phyloP scores from a whole-genome alignment of 1,284 basidiomycete genomes.

The Cutaneotrichosporon sp. region DNA sequence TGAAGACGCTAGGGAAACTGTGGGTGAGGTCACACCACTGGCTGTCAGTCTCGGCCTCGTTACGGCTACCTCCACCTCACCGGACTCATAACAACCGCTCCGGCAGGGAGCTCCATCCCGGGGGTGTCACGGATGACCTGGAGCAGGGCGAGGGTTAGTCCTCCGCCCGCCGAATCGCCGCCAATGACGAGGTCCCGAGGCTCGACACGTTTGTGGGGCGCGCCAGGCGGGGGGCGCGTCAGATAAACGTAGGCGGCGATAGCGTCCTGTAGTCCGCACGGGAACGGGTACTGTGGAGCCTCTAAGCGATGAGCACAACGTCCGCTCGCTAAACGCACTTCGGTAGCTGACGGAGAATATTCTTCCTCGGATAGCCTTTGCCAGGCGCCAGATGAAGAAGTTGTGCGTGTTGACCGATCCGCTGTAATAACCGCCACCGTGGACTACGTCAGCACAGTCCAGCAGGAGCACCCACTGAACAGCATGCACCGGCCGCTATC shows the following conservation, averaged over 20 bases:
- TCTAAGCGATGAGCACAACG: slow-evolving; percentile 33
- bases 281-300: slow-evolving; percentile 93
- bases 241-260: slow-evolving; percentile 75
- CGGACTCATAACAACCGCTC: slow-evolving; percentile 76
- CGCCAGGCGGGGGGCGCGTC: slow-evolving; percentile 64
- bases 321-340: slow-evolving; percentile 29
- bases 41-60: not conserved
- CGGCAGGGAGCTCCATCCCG: slow-evolving; percentile 75
- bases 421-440: slow-evolving; percentile 59
- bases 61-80: slow-evolving; percentile 21
- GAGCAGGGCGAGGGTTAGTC: slow-evolving; percentile 76
- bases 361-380: slow-evolving; percentile 82
- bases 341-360: slow-evolving; percentile 88
- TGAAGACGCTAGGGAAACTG: slow-evolving; percentile 77
- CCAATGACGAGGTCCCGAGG: slow-evolving; percentile 74
- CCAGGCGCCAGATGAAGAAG: slow-evolving; percentile 76
- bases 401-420: slow-evolving; percentile 56
- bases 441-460: slow-evolving; percentile 47
- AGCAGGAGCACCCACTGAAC: slow-evolving; percentile 51
- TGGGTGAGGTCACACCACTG: slow-evolving; percentile 76
- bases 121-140: slow-evolving; percentile 84
- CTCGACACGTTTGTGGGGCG: slow-evolving; percentile 70
- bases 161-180: slow-evolving; percentile 93
- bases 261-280: slow-evolving; percentile 84
- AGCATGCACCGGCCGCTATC: slow-evolving; percentile 80